Evolutionary conservation across 257 asterid species (phyloP), one percentile per base, ranked within the genome.

Genomic region (Buddleja alternifolia): DNA sequence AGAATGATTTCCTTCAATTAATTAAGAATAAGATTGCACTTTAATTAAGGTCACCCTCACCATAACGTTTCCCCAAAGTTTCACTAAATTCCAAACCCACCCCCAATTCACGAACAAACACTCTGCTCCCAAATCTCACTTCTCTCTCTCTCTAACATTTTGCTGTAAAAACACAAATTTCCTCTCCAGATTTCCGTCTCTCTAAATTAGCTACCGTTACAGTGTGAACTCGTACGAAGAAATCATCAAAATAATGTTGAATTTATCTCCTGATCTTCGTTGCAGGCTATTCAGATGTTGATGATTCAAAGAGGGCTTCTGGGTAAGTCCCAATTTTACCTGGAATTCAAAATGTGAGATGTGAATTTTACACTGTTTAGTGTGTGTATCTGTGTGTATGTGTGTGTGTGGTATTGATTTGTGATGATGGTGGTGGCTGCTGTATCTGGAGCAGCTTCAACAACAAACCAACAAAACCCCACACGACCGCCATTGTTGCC

Each of bases 341-440:
- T 65, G 36, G 60, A 72, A 70, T 76, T 60, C 69, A 63, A 80
- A 80, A 86, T 88, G 94, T 89, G 89, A 84, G 76, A 21, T 78
- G 67, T 48, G 73, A 71, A 61, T 60, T 92, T 72, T 65, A 60
- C 59, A 60, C 45, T 56, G 53, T 32, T 15, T 21, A 47, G 73
- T 23, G 16, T 67, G 64, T 19, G 60, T 71, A 69, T 44, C 42
- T 63, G 60, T 73, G 62, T 75, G 19, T 70, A 72, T 63, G 64
- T 67, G 75, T 75, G 19, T 70, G 73, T 63, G 64, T 67, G 75
- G 67, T 52, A 47, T 69, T 57, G 79, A 66, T 72, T 75, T n/a
- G n/a, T n/a, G n/a, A 82, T 71, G 85, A 85, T 82, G 82, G 83
- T 93, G 97, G 95, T 87, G 81, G 95, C 93, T 84, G 96, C 95